These are phyloP conservation scores for Acmispon strigosus DNA, from an alignment of 306 rosid genomes.

Conservation along the genomic window DNA sequence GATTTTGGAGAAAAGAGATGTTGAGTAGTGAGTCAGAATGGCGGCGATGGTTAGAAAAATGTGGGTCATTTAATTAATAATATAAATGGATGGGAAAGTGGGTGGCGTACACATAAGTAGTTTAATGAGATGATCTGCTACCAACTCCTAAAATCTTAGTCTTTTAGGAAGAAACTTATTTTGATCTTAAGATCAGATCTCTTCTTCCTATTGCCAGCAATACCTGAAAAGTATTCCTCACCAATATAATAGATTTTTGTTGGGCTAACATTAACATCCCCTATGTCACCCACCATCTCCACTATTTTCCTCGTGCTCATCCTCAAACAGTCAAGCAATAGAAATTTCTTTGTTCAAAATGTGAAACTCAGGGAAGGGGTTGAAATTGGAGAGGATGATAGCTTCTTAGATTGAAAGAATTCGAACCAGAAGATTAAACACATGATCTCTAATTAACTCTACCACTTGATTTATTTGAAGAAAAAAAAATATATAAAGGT, in stretches of 20 bases:
- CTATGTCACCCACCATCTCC: conserved; percentile 5
- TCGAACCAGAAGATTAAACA: too few species aligned
- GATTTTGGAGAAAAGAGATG: too few species aligned
- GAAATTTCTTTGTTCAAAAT: background rate
- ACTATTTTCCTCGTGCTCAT: too few species aligned
- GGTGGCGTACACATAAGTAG: background rate
- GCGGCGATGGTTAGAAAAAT: too few species aligned
- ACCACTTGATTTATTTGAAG: too few species aligned
- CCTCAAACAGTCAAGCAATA: background rate
- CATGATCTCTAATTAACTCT: too few species aligned
- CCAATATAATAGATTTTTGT: conserved; percentile 15
- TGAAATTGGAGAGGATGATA: too few species aligned
- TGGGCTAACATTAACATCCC: conserved; percentile 31
- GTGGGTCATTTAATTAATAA: too few species aligned
- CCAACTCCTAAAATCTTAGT: conserved; percentile 23
- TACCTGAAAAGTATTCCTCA: conserved; percentile 28
- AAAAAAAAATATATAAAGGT: too few species aligned
- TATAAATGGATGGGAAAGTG: too few species aligned
- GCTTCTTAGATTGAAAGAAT: too few species aligned
- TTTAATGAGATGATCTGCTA: conserved; percentile 28
- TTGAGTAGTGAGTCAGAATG: too few species aligned
- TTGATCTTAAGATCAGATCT: background rate
- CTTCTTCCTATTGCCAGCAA: background rate
- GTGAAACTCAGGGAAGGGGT: background rate
- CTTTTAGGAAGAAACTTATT: conserved; percentile 6